These are phyloP conservation scores for Cladophialophora immunda DNA, from an alignment of 2,329 filamentous ascomycete genomes.

Conservation along the genomic window DNA sequence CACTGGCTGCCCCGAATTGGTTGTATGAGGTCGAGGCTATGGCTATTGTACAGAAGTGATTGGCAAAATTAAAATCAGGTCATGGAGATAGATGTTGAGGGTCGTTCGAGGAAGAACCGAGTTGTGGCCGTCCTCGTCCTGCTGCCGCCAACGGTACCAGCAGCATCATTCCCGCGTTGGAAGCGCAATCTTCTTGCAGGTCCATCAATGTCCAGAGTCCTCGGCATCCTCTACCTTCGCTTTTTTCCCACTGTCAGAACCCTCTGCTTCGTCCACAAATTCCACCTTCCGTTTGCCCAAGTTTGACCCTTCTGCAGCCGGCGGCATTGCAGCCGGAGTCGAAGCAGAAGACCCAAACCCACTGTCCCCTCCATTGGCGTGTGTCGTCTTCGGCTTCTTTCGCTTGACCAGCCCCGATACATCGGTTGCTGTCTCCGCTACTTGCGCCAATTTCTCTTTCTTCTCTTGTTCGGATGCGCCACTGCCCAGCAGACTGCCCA, in stretches of 20 bases:
- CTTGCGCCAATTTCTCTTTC: slow-evolving; percentile 63
- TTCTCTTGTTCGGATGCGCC: slow-evolving; percentile 59
- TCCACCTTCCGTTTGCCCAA: slow-evolving; percentile 40
- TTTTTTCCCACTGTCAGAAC: slow-evolving; percentile 30
- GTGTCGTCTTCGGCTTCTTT: slow-evolving; percentile 51
- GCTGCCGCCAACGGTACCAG: neutral
- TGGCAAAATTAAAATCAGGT: neutral
- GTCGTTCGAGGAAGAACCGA: neutral
- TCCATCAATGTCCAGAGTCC: slow-evolving; percentile 26
- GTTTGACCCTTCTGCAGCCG: slow-evolving; percentile 22
- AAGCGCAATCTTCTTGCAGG: neutral
- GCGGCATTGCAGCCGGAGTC: slow-evolving; percentile 27
- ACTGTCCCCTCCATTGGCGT: slow-evolving; percentile 29
- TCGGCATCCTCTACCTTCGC: slow-evolving; percentile 35
- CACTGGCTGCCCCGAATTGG: slow-evolving; percentile 27
- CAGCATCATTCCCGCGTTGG: neutral
- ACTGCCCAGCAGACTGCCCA: slow-evolving; percentile 65
- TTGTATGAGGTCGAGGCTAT: slow-evolving; percentile 35
- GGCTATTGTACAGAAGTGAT: slow-evolving; percentile 29
- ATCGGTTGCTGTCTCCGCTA: slow-evolving; percentile 66
- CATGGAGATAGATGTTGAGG: neutral
- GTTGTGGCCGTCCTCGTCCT: neutral
- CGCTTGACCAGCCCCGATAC: slow-evolving; percentile 66
- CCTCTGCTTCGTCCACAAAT: slow-evolving; percentile 35
- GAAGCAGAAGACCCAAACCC: slow-evolving; percentile 33